phyloP scores from a whole-genome alignment of 2,329 filamentous ascomycete species.

The Claviceps sp. region DNA sequence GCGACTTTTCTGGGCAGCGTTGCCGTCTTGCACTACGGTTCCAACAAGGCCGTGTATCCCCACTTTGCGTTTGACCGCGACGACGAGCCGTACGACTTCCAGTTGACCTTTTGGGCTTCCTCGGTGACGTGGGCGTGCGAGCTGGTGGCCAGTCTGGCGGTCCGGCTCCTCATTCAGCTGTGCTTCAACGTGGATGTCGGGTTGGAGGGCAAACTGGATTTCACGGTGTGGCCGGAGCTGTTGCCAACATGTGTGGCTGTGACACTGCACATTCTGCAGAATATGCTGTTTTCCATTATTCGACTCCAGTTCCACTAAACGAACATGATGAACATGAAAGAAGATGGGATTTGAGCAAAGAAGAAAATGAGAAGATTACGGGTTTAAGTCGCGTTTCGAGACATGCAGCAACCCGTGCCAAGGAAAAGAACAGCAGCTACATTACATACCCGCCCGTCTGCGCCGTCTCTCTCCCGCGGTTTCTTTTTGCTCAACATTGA shows the following conservation, averaged over 20 bases:
- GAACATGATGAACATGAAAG: not conserved
- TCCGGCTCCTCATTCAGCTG: slow-evolving; percentile 42
- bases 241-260: slow-evolving; percentile 52
- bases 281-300: slow-evolving; percentile 59
- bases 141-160: slow-evolving; percentile 45
- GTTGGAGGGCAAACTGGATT: slow-evolving; percentile 49
- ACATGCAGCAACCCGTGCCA: too few species aligned
- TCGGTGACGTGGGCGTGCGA: slow-evolving; percentile 55
- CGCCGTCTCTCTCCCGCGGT: not conserved
- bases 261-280: slow-evolving; percentile 55
- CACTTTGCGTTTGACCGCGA: slow-evolving; percentile 51
- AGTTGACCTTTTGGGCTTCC: slow-evolving; percentile 49
- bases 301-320: slow-evolving; percentile 38
- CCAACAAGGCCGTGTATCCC: slow-evolving; percentile 55
- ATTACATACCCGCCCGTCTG: too few species aligned
- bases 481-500: not conserved
- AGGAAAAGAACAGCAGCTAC: too few species aligned
- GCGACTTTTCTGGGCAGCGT: slow-evolving; percentile 53
- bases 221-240: slow-evolving; percentile 53
- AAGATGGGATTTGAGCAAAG: not conserved
- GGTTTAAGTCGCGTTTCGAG: not conserved
- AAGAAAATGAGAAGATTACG: not conserved
- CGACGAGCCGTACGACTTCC: slow-evolving; percentile 43
- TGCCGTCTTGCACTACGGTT: slow-evolving; percentile 51
- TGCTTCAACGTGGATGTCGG: slow-evolving; percentile 50